Evolutionary conservation across 2,329 filamentous ascomycete species (phyloP).

Genomic region (Aspergillus carbonarius): DNA sequence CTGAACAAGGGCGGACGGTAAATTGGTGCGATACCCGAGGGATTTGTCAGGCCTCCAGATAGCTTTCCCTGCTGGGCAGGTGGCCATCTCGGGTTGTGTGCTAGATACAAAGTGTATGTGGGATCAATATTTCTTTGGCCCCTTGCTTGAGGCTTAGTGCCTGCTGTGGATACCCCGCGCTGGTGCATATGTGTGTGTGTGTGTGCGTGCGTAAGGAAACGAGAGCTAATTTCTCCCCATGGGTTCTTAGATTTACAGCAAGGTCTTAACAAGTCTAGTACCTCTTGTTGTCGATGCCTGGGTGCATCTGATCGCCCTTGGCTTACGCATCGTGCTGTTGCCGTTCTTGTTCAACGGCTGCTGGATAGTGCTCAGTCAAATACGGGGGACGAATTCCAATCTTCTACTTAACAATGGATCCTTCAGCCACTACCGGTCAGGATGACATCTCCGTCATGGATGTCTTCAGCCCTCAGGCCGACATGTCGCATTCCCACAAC

Average conservation of each 20-base stretch:
- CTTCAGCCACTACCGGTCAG: constrained; percentile 20
- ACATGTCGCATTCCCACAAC: constrained; percentile 27
- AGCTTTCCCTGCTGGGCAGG: background rate
- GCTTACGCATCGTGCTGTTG: constrained; percentile 10
- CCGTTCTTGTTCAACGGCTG: background rate
- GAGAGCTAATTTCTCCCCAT: background rate
- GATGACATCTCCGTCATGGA: constrained; percentile 42
- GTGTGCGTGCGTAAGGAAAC: background rate
- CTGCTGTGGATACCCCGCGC: background rate
- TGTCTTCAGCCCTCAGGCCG: constrained; percentile 40
- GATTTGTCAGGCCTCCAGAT: background rate
- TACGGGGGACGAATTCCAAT: background rate
- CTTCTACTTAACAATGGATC: constrained; percentile 18
- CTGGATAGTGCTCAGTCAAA: constrained; percentile 1
- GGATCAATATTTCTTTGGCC: background rate
- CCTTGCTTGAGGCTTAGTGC: background rate
- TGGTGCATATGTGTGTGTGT: background rate
- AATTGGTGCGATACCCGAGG: constrained; percentile 29
- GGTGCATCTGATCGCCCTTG: constrained; percentile 13
- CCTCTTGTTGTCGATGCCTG: constrained; percentile 9
- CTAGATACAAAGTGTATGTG: background rate
- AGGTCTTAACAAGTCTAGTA: constrained; percentile 1
- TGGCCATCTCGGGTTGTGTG: background rate
- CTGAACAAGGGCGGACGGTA: constrained; percentile 54
- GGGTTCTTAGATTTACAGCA: constrained; percentile 3